These are phyloP conservation scores for Stephania cephalantha DNA, from an alignment of 164 flowering plant genomes.

Conservation along the genomic window DNA sequence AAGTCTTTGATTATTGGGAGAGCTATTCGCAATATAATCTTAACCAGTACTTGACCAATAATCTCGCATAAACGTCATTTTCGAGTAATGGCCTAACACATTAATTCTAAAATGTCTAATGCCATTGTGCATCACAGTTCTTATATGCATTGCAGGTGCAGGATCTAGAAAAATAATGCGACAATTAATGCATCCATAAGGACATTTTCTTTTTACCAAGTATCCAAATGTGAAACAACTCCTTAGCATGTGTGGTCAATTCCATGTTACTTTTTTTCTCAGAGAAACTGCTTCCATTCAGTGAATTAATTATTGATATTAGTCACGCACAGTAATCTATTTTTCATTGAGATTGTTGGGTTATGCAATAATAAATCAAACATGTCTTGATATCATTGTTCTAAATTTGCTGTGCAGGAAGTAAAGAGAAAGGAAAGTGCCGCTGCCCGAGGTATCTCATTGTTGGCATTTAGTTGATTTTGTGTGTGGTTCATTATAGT, in stretches of 20 bases:
- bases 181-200: neutral
- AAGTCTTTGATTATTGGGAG: neutral
- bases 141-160: neutral
- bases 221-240: neutral
- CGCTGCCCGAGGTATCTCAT: conserved; percentile 65
- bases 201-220: neutral
- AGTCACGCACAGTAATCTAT: too few relatives aligned
- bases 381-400: neutral
- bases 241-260: neutral
- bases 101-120: neutral
- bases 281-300: neutral
- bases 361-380: too few relatives aligned
- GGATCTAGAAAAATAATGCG: neutral
- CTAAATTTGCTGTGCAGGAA: conserved; percentile 41
- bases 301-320: neutral
- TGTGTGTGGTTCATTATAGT: too few relatives aligned
- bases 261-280: neutral
- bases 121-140: neutral
- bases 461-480: neutral
- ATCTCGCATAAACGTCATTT: neutral
- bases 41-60: neutral
- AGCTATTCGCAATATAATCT: neutral
- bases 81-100: neutral
- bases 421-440: conserved; percentile 89
- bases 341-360: too few relatives aligned